Percentiles rank a stretch among this genome's conserved stretches.
Conservation (phyloP, 2,329 filamentous ascomycete genomes). For the Hypocrella siamensis region DNA sequence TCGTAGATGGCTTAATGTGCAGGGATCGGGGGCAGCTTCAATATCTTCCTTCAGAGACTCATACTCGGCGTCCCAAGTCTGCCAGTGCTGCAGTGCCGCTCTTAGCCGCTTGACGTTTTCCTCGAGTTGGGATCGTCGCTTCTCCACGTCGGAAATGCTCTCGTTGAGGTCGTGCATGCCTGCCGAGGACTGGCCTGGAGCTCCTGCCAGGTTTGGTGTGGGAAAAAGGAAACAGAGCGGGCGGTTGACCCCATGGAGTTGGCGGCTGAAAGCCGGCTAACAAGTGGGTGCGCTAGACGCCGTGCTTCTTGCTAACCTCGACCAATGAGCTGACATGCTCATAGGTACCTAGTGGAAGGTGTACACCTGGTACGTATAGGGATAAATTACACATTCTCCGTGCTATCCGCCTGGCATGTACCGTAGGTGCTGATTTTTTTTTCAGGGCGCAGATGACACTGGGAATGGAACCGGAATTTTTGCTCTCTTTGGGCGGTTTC, state of each 20-base stretch:
- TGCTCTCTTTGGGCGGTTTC: too few relatives aligned
- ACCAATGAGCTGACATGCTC: too few relatives aligned
- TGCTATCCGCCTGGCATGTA: too few relatives aligned
- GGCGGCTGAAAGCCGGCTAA: constrained; percentile 13
- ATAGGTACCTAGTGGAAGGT: too few relatives aligned
- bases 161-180: constrained; percentile 27
- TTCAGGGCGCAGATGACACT: too few relatives aligned
- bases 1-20: constrained; percentile 33
- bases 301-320: too few relatives aligned
- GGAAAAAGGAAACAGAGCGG: constrained; percentile 4
- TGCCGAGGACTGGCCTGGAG: constrained; percentile 6
- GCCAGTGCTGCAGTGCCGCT: constrained; percentile 73
- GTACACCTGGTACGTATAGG: too few relatives aligned
- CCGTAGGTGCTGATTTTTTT: too few relatives aligned
- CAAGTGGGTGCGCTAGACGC: too few relatives aligned
- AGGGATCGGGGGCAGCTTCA: constrained; percentile 32
- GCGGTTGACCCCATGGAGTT: not conserved
- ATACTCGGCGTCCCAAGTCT: constrained; percentile 82
- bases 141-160: constrained; percentile 54
- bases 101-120: constrained; percentile 54
- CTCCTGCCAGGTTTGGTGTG: not conserved
- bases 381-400: too few relatives aligned
- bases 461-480: too few relatives aligned
- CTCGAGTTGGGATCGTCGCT: constrained; percentile 60
- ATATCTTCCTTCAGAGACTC: constrained; percentile 78